These are phyloP conservation scores for Platismatia glauca DNA, from an alignment of 495 filamentous ascomycete genomes.

Conservation along the genomic window DNA sequence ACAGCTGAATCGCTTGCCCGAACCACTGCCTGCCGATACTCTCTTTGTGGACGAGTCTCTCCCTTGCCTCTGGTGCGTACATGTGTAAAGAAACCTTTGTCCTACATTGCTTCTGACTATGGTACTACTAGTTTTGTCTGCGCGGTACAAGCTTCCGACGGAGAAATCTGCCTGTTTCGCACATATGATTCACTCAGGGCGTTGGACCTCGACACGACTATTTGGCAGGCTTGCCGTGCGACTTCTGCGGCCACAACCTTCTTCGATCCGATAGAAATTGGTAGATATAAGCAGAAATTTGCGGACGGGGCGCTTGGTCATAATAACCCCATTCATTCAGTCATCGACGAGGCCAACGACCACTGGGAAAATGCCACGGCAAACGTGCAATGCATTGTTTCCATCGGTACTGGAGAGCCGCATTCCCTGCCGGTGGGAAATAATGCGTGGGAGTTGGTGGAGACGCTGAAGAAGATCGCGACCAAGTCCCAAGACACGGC, in stretches of 20 bases:
- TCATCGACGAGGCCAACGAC: slow-evolving; percentile 36
- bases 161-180: slow-evolving; percentile 36
- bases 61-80: neutral
- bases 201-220: too few species aligned
- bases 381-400: slow-evolving; percentile 35
- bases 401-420: slow-evolving; percentile 38
- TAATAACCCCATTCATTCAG: slow-evolving; percentile 39
- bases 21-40: too few species aligned
- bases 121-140: slow-evolving; percentile 39
- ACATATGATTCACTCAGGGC: slow-evolving; percentile 26
- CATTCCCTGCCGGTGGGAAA: slow-evolving; percentile 26
- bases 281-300: slow-evolving; percentile 28
- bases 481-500: slow-evolving; percentile 37
- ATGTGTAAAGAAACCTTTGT: neutral
- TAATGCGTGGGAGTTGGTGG: slow-evolving; percentile 25
- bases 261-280: slow-evolving; percentile 40
- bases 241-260: slow-evolving; percentile 41
- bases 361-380: slow-evolving; percentile 30
- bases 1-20: slow-evolving; percentile 23
- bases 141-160: slow-evolving; percentile 31
- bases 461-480: slow-evolving; percentile 28
- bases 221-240: slow-evolving; percentile 42
- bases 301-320: slow-evolving; percentile 34
- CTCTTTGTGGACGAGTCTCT: too few species aligned
- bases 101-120: neutral